A percentile compares a stretch with the other conserved stretches of the same genome.
phyloP scores from a whole-genome alignment of 306 rosid species.

The Casuarina equisetifolia region DNA sequence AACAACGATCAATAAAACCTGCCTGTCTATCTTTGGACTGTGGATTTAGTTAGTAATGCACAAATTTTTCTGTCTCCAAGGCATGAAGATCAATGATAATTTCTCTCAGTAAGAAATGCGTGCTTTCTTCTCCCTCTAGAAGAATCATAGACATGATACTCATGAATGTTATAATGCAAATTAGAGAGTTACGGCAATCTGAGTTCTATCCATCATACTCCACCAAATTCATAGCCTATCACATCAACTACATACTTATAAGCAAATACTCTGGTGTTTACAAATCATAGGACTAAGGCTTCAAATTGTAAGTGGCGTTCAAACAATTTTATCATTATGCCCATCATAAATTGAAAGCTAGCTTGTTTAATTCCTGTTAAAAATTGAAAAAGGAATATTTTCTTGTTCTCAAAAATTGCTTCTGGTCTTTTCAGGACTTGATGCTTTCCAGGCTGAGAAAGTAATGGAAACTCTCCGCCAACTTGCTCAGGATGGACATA shows the following conservation, averaged over 20 bases:
- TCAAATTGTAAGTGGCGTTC: neutral
- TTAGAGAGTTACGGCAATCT: neutral
- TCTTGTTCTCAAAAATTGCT: constrained; percentile 24
- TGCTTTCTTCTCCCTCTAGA: neutral
- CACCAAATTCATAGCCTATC: neutral
- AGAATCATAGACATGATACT: neutral
- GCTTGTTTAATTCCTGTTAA: neutral
- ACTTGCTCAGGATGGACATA: constrained; percentile 92
- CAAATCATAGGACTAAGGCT: neutral
- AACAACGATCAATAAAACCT: too few relatives aligned
- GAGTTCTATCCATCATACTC: neutral
- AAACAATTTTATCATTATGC: neutral
- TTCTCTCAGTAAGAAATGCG: neutral
- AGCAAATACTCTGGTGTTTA: neutral
- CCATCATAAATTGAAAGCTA: neutral
- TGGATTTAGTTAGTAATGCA: neutral
- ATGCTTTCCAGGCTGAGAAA: constrained; percentile 97
- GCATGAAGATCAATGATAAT: neutral
- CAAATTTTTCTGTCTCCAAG: neutral
- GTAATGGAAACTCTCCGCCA: constrained; percentile 84
- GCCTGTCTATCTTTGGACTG: neutral
- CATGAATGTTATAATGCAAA: neutral
- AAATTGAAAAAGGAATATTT: neutral
- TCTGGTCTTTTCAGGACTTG: constrained; percentile 67
- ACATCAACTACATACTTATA: neutral